Base-by-base conservation (phyloP, 1,139 yeast species). In the Spathaspora jeffriesii region DNA sequence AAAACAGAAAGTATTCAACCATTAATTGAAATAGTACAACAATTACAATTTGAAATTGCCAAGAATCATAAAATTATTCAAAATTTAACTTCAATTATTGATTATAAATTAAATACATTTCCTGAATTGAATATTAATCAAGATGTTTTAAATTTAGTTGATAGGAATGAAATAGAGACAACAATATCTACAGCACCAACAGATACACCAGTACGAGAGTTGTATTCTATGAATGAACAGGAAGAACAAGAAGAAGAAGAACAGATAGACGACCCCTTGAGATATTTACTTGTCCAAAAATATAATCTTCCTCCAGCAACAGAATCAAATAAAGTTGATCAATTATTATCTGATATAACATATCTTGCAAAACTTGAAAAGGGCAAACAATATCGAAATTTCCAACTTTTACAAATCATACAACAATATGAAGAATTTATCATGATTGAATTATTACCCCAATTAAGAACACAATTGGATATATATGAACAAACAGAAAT, bases 1-100 rank as follows among this genome's bases (percentile, higher is more conserved):
- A 71, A 70, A 47, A 71, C 75, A 7, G 79, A 73, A 49, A 71
- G 68, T 48, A 59, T 64, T 40, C 64, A 63, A 39, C 76, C 76
- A 4, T 55, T 73, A 17, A 36, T 61, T 1, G 58, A 55, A 2
- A 50, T 65, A 8, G 51, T 68, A 1, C 56, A 55, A n/a, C 56
- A 59, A 25, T 52, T 73, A 11, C 49, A 59, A 13, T n/a, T 41
- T 0, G 61, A 61, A 37, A 53, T 73, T 9, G 56, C 55, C 30
- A 50, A 57, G 38, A 71, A 70, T 52, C 69, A 64, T 27, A 45
- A 32, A 8, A 49, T 60, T 15, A 59, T 71, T 8, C 55, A 57
- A 20, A 51, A 59, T 10, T 47, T 71, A 28, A 56, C 67, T 4
- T n/a, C 44, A 7, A 44, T 55, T 15, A 62, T 67, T n/a, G 76